phyloP scores from a whole-genome alignment of 2,329 filamentous ascomycete genomes.

The Pyrenochaeta sp. region DNA sequence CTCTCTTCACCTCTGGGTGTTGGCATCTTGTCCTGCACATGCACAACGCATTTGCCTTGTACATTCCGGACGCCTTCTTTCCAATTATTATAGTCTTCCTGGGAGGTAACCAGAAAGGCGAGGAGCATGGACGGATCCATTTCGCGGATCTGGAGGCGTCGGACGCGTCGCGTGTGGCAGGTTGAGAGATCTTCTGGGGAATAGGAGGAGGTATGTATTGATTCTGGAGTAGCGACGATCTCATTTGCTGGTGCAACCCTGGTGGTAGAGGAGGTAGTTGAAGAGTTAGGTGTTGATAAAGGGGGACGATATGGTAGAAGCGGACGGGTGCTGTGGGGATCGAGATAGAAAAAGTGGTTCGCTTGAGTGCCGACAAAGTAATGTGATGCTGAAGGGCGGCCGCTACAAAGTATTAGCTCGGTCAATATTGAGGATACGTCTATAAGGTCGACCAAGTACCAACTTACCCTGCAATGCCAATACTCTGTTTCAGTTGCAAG shows the following conservation, averaged over 20 bases:
- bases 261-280: slow-evolving; percentile 32
- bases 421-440: too few species aligned
- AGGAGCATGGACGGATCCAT: slow-evolving; percentile 99
- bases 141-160: slow-evolving; percentile 83
- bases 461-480: slow-evolving; percentile 89
- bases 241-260: slow-evolving; percentile 23
- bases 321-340: slow-evolving; percentile 86
- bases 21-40: slow-evolving; percentile 75
- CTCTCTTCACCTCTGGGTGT: slow-evolving; percentile 66
- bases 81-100: slow-evolving; percentile 87
- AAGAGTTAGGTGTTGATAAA: slow-evolving; percentile 15
- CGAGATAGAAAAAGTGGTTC: slow-evolving; percentile 88
- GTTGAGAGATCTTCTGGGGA: slow-evolving; percentile 77
- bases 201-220: slow-evolving; percentile 62
- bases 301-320: slow-evolving; percentile 68
- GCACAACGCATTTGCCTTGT: slow-evolving; percentile 80
- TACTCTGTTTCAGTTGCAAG: slow-evolving; percentile 88
- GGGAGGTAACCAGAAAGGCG: slow-evolving; percentile 84
- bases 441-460: background rate
- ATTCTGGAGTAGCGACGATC: background rate
- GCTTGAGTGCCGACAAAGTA: slow-evolving; percentile 79
- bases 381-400: slow-evolving; percentile 88
- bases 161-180: slow-evolving; percentile 86
- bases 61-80: slow-evolving; percentile 76
- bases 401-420: slow-evolving; percentile 61